These are phyloP conservation scores for Hypoxylon subgilvum DNA, from an alignment of 495 filamentous ascomycete genomes.

Conservation along the genomic window DNA sequence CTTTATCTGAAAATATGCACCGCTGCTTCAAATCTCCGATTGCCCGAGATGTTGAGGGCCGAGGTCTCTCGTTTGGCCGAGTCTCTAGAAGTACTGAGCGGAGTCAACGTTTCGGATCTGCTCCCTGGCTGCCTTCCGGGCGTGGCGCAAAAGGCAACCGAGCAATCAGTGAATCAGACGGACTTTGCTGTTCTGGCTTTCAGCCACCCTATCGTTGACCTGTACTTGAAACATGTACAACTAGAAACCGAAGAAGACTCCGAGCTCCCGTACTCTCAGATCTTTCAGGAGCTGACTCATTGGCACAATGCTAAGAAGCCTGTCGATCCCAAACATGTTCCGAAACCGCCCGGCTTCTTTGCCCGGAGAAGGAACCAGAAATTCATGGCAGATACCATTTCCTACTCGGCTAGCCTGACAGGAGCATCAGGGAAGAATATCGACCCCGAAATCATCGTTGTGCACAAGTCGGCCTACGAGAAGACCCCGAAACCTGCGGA, in stretches of 20 bases:
- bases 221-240: conserved; percentile 60
- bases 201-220: conserved; percentile 63
- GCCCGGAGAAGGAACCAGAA: conserved; percentile 54
- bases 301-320: conserved; percentile 67
- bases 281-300: conserved; percentile 66
- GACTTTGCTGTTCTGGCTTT: conserved; percentile 62
- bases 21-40: conserved; percentile 7
- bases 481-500: not conserved
- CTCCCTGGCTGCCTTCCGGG: not conserved
- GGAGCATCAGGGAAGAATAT: conserved; percentile 66
- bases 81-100: conserved; percentile 37
- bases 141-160: not conserved
- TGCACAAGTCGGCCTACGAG: conserved; percentile 27
- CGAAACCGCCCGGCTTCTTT: conserved; percentile 26
- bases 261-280: conserved; percentile 19
- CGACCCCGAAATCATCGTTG: conserved; percentile 66
- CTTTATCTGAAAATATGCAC: conserved; percentile 47
- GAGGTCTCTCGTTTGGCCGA: conserved; percentile 8
- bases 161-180: not conserved
- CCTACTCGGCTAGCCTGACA: conserved; percentile 74
- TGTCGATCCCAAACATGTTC: conserved; percentile 49
- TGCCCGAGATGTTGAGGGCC: conserved; percentile 22
- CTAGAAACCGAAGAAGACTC: conserved; percentile 46
- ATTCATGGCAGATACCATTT: conserved; percentile 66
- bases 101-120: conserved; percentile 26